These are phyloP conservation scores for Naganishia vaughanmartiniae DNA, from an alignment of 768 basidiomycete species.

Conservation along the genomic window DNA sequence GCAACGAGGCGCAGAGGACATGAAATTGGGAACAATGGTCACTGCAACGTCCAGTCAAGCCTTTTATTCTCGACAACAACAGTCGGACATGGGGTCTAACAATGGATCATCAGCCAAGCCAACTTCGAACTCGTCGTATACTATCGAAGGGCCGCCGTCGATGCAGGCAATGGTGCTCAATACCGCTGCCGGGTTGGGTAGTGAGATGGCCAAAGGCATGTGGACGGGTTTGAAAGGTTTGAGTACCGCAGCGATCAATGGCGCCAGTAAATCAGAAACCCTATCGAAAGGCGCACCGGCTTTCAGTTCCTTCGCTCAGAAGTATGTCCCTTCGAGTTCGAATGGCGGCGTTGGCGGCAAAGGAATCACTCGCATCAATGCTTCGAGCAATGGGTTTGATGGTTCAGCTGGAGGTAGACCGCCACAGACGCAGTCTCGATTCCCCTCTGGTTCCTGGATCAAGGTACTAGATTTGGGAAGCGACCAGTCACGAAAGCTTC, in stretches of 20 bases:
- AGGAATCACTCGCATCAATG: not conserved
- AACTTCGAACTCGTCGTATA: not conserved
- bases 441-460: slow-evolving; percentile 17
- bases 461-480: slow-evolving; percentile 27
- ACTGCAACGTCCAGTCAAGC: slow-evolving; percentile 20
- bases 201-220: slow-evolving; percentile 31
- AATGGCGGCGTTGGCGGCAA: not conserved
- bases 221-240: slow-evolving; percentile 31
- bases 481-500: not conserved
- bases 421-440: not conserved
- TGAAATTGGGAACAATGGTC: slow-evolving; percentile 19
- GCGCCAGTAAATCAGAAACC: slow-evolving; percentile 24
- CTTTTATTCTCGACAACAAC: not conserved
- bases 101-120: not conserved
- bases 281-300: slow-evolving; percentile 30
- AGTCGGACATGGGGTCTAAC: not conserved
- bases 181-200: slow-evolving; percentile 28
- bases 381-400: not conserved
- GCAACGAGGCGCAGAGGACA: slow-evolving; percentile 10
- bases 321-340: not conserved
- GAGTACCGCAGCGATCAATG: slow-evolving; percentile 22
- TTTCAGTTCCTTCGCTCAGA: slow-evolving; percentile 18
- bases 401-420: not conserved
- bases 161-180: slow-evolving; percentile 28
- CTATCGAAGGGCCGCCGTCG: slow-evolving; percentile 13